These are phyloP conservation scores for Erythrophleum ivorense DNA, from an alignment of 331 rosid genomes.

Conservation along the genomic window DNA sequence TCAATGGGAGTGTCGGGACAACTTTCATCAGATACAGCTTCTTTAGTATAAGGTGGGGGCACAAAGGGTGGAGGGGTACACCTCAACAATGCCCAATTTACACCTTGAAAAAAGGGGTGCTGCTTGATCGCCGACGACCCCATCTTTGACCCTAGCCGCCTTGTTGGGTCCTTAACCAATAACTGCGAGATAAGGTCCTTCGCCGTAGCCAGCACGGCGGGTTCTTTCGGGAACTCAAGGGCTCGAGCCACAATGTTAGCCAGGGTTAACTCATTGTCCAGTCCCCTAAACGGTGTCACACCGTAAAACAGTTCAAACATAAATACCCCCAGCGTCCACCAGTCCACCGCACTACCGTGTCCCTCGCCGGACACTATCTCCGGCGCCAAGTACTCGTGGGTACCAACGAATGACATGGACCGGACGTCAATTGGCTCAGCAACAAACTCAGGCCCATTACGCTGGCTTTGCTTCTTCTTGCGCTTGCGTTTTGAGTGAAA, in stretches of 20 bases:
- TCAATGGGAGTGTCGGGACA: conserved; percentile 64
- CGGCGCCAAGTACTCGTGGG: conserved; percentile 85
- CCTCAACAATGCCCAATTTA: conserved; percentile 87
- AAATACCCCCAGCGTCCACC: conserved; percentile 89
- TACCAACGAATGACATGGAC: conserved; percentile 88
- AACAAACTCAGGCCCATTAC: conserved; percentile 73
- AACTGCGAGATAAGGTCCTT: conserved; percentile 81
- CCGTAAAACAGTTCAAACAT: conserved; percentile 79
- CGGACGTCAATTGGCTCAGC: conserved; percentile 80
- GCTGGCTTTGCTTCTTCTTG: conserved; percentile 71
- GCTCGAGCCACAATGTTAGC: conserved; percentile 92
- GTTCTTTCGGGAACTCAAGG: conserved; percentile 85
- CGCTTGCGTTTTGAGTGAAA: conserved; percentile 78
- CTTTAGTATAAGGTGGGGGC: conserved; percentile 70
- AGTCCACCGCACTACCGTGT: conserved; percentile 86
- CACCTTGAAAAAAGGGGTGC: conserved; percentile 78
- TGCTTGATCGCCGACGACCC: conserved; percentile 76
- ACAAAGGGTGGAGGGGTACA: conserved; percentile 79
- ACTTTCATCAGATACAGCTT: conserved; percentile 56
- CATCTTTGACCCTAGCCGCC: conserved; percentile 72
- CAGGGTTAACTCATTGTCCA: conserved; percentile 79
- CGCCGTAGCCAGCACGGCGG: conserved; percentile 62
- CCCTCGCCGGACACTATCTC: conserved; percentile 90
- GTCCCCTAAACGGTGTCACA: conserved; percentile 76
- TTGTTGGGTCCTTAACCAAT: conserved; percentile 68